These are phyloP conservation scores for Trametes polyzona DNA, from an alignment of 1,284 basidiomycete genomes.

Conservation along the genomic window DNA sequence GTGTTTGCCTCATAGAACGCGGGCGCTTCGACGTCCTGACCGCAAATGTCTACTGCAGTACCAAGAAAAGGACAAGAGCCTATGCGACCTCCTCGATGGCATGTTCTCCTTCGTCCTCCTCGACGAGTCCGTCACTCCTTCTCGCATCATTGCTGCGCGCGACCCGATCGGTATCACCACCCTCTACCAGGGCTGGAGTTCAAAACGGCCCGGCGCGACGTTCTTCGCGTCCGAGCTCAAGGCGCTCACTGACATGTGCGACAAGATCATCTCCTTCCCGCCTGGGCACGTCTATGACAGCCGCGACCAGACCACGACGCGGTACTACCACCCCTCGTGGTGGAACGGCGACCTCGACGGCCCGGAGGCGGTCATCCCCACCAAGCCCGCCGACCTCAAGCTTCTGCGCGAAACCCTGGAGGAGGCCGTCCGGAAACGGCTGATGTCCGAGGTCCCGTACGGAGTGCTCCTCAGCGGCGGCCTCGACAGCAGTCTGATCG, in stretches of 20 bases:
- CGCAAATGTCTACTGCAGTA: constrained; percentile 60
- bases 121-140: constrained; percentile 89
- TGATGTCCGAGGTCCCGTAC: constrained; percentile 99
- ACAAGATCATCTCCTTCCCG: constrained; percentile 94
- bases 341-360: constrained; percentile 77
- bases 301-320: constrained; percentile 70
- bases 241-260: constrained; percentile 90
- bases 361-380: constrained; percentile 59
- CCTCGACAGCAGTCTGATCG: constrained; percentile 95
- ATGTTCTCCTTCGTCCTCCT: constrained; percentile 99
- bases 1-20: constrained; percentile 27
- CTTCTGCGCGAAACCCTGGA: constrained; percentile 85
- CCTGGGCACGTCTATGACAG: constrained; percentile 97
- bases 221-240: constrained; percentile 99
- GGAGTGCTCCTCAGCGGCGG: constrained; percentile 97
- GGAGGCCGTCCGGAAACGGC: constrained; percentile 90
- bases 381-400: constrained; percentile 69
- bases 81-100: constrained; percentile 89
- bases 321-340: constrained; percentile 90
- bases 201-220: constrained; percentile 80
- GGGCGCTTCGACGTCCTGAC: background rate
- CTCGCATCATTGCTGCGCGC: constrained; percentile 92
- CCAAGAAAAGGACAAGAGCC: constrained; percentile 75
- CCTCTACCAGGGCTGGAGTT: constrained; percentile 95
- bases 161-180: constrained; percentile 99